Evolutionary conservation across 345 rosid genomes (phyloP), one percentile per base, ranked within the genome.

Genomic region (Corchorus capsularis): DNA sequence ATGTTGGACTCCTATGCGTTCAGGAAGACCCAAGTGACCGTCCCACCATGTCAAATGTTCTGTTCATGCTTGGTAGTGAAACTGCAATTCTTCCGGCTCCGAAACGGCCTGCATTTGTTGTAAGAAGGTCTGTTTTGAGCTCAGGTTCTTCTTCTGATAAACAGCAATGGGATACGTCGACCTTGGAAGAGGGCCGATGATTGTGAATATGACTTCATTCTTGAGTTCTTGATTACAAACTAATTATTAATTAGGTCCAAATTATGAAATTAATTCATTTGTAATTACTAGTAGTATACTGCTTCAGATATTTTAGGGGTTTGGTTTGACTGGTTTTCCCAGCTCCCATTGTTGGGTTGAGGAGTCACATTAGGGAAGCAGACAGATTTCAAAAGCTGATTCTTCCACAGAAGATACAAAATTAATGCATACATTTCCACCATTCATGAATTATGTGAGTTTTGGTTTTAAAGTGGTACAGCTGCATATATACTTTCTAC

Each of bases 1-100:
- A 65, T 55, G 27, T 66, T 22, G 78, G 64, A 15, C 78, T 75
- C 12, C 19, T 66, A 27, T 75, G 78, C 4, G 78, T 75, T 16
- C 65, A 66, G 41, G 65, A 66, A 43, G 72, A 75, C 41, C 72
- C 78, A 9, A 5, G 16, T 17, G 65, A 66, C 4, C 63, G 78
- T 37, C 78, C 78, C 35, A 56, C 64, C 22, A 66, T 75, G 72
- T 12, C 72, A 4, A 4, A 43, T 20, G 72, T 64, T 34, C 41
- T 75, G 17, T 55, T 43, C 41, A 66, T 75, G 65, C 46, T 75
- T 10, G 72, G 56, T 4, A 75, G 65, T 43, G 70, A 63, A 74
- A 68, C 57, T 17, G 35, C 55, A 14, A 56, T 22, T 15, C 63
- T 75, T 66, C 59, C 73, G 1, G 12, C 22, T 32, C 73, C 59